Percentiles rank a stretch among this genome's conserved stretches.
Conservation (phyloP, 2,329 filamentous ascomycete species). For the Colletotrichum sp. region DNA sequence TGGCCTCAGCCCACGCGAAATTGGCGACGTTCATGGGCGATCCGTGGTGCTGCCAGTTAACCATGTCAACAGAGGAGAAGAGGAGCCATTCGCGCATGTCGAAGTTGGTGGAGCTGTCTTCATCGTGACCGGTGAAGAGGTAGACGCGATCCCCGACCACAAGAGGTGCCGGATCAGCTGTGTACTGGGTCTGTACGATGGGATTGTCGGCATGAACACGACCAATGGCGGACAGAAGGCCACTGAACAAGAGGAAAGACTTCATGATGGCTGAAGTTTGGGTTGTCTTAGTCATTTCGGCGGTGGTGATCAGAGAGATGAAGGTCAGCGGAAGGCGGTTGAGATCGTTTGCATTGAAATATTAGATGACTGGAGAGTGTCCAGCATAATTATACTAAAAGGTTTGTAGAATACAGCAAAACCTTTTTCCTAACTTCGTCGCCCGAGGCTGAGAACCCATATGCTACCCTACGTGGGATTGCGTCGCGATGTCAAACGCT, state of each 20-base stretch:
- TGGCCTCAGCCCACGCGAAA: slow-evolving; percentile 36
- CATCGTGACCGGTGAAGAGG: slow-evolving; percentile 36
- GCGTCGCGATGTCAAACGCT: background rate
- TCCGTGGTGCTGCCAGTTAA: slow-evolving; percentile 37
- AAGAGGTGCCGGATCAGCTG: slow-evolving; percentile 29
- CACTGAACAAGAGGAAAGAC: background rate
- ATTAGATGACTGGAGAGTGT: background rate
- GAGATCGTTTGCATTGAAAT: background rate
- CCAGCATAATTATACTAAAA: background rate
- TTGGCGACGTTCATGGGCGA: slow-evolving; percentile 27
- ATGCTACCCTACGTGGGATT: background rate
- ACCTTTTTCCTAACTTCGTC: background rate
- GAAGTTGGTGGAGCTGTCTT: slow-evolving; percentile 28
- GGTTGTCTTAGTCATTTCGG: background rate
- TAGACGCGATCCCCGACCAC: slow-evolving; percentile 32
- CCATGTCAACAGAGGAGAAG: slow-evolving; percentile 37
- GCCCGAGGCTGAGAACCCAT: background rate
- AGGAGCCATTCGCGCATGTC: slow-evolving; percentile 37
- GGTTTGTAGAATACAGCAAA: background rate
- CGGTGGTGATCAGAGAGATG: background rate
- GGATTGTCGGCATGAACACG: background rate
- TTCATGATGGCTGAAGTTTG: background rate
- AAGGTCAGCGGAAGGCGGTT: background rate
- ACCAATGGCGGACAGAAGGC: background rate
- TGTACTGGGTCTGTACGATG: background rate